phyloP scores from a whole-genome alignment of 2,329 filamentous ascomycete species.

The Colletotrichum falcatum region DNA sequence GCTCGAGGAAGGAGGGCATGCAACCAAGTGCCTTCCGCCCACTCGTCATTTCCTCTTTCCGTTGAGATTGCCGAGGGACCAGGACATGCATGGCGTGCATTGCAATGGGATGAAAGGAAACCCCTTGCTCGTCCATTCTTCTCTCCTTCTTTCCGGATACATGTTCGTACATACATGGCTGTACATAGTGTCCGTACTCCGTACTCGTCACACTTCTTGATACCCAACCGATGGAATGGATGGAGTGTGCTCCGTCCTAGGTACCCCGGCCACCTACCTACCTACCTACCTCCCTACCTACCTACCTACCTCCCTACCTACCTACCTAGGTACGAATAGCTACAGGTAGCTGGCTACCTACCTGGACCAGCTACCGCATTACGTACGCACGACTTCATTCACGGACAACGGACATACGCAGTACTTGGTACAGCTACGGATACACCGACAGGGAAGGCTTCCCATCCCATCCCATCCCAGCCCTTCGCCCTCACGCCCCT shows the following conservation, averaged over 20 bases:
- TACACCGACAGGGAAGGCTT: constrained; percentile 20
- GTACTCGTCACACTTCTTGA: neutral
- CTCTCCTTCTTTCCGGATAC: too few species aligned
- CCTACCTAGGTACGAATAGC: too few species aligned
- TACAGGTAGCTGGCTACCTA: too few species aligned
- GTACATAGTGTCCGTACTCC: too few species aligned
- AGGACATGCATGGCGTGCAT: neutral
- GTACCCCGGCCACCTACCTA: neutral
- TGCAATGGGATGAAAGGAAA: neutral
- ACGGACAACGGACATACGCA: neutral
- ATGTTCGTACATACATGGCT: too few species aligned
- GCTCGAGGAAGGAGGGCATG: neutral
- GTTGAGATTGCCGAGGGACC: neutral
- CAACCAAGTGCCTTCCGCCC: neutral
- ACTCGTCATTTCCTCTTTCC: neutral
- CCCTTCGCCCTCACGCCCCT: constrained; percentile 15
- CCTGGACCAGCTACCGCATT: neutral
- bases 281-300: too few species aligned
- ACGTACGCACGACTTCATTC: neutral
- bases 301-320: too few species aligned
- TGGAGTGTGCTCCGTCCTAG: neutral
- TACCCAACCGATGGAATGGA: constrained; percentile 6
- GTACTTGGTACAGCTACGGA: neutral
- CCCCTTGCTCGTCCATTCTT: neutral
- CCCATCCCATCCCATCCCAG: constrained; percentile 17